Evolutionary conservation across 2,329 filamentous ascomycete genomes (phyloP).

Genomic region (Trichoderma sp.): DNA sequence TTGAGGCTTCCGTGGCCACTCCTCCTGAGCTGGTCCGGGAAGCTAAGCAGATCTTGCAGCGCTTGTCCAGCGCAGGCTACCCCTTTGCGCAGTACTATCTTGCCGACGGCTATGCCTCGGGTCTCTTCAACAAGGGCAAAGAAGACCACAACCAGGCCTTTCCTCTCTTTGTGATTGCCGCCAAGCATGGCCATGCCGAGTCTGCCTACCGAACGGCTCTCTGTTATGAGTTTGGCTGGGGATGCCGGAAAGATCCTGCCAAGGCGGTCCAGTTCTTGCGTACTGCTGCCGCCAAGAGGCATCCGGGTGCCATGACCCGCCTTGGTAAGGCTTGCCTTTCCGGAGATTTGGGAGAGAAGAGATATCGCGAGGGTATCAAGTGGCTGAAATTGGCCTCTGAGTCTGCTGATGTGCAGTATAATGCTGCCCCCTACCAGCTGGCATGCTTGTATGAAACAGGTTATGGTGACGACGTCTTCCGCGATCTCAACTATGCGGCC

Average conservation of each 20-base stretch:
- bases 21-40: conserved; percentile 76
- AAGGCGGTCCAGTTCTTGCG: conserved; percentile 95
- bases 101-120: conserved; percentile 89
- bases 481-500: conserved; percentile 85
- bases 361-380: conserved; percentile 88
- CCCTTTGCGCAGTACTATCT: conserved; percentile 98
- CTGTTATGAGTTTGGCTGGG: conserved; percentile 99
- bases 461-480: conserved; percentile 93
- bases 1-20: conserved; percentile 51
- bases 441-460: conserved; percentile 86
- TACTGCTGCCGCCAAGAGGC: conserved; percentile 86
- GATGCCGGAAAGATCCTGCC: conserved; percentile 81
- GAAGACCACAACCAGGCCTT: conserved; percentile 91
- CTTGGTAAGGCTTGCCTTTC: conserved; percentile 87
- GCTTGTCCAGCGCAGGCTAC: conserved; percentile 82
- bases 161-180: conserved; percentile 86
- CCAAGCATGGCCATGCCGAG: conserved; percentile 96
- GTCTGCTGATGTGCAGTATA: conserved; percentile 88
- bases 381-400: conserved; percentile 95
- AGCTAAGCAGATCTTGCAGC: conserved; percentile 85
- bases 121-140: conserved; percentile 92
- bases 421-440: conserved; percentile 87
- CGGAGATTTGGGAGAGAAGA: conserved; percentile 83
- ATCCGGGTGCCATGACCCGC: conserved; percentile 91
- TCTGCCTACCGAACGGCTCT: conserved; percentile 90